Percentiles rank a stretch among this genome's conserved stretches.
These are phyloP conservation scores for Ceratocystis alfenasii DNA, from an alignment of 2,329 filamentous ascomycete genomes.

Conservation along the genomic window DNA sequence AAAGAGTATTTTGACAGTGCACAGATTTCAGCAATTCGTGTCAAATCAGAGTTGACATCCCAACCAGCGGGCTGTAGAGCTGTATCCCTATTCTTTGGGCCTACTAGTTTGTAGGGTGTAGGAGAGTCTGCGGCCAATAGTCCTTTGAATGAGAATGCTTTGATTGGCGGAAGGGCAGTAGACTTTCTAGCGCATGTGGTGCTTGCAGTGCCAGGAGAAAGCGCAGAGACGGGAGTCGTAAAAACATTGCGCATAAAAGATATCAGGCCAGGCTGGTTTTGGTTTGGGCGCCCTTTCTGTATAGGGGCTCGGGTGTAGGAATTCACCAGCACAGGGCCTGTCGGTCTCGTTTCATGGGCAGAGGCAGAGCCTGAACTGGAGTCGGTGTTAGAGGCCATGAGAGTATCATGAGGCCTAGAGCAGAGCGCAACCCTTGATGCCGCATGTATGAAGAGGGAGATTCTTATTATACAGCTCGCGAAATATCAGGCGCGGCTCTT, in stretches of 20 bases:
- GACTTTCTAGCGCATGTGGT: background rate
- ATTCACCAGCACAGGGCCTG: conserved; percentile 8
- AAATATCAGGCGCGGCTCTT: background rate
- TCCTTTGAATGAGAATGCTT: conserved; percentile 53
- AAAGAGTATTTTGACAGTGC: conserved; percentile 52
- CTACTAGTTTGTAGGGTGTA: background rate
- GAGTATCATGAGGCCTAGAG: background rate
- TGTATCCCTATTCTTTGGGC: background rate
- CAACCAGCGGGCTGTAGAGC: conserved; percentile 32
- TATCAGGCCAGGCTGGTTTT: background rate
- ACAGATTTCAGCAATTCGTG: conserved; percentile 50
- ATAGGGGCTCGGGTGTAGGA: conserved; percentile 24
- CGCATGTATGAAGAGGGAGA: background rate
- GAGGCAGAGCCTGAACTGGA: background rate
- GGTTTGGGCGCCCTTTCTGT: background rate
- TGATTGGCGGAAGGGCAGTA: conserved; percentile 42
- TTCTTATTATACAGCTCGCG: background rate
- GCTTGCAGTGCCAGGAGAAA: background rate
- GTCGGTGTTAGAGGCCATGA: background rate
- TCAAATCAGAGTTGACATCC: background rate
- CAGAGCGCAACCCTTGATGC: background rate
- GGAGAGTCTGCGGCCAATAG: conserved; percentile 37
- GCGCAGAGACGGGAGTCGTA: background rate
- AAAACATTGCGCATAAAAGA: background rate
- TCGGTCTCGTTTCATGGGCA: background rate